Percentiles rank a stretch among this genome's conserved stretches.
phyloP scores from a whole-genome alignment of 2,329 filamentous ascomycete species.

The Lasiodiplodia citricola region DNA sequence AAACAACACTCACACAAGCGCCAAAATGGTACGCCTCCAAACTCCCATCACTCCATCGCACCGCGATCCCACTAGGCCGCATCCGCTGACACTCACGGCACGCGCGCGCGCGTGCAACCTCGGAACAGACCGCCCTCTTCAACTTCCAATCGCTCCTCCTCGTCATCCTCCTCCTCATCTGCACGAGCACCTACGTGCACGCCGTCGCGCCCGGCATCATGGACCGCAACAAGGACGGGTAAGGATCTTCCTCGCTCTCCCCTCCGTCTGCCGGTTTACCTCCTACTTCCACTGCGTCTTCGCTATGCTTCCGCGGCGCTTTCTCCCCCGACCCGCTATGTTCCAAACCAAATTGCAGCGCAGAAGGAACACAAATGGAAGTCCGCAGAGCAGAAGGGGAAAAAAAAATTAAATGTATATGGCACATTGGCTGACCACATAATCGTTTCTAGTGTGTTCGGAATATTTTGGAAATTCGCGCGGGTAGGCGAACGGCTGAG shows the following conservation, averaged over 20 bases:
- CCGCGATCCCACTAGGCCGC: neutral
- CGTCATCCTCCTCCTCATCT: conserved; percentile 92
- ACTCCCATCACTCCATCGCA: neutral
- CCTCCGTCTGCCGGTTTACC: too few species aligned
- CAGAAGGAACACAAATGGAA: neutral
- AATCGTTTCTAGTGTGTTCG: conserved; percentile 64
- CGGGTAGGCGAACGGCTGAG: conserved; percentile 90
- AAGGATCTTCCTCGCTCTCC: conserved; percentile 37
- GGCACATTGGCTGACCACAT: neutral
- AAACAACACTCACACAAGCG: neutral
- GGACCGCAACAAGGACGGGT: conserved; percentile 93
- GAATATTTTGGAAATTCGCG: conserved; percentile 95
- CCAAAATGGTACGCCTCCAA: neutral
- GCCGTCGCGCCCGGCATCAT: conserved; percentile 87
- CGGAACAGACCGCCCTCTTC: conserved; percentile 84
- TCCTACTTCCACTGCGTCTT: too few species aligned
- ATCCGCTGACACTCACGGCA: neutral
- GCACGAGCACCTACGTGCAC: conserved; percentile 93
- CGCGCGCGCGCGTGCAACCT: conserved; percentile 16
- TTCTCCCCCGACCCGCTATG: too few species aligned
- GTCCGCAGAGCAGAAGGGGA: neutral
- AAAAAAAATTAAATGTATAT: neutral
- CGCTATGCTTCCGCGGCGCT: too few species aligned
- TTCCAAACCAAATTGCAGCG: too few species aligned
- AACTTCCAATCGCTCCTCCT: conserved; percentile 97